These are phyloP conservation scores for Talaromyces thailandensis DNA, from an alignment of 495 filamentous ascomycete species.

Conservation along the genomic window DNA sequence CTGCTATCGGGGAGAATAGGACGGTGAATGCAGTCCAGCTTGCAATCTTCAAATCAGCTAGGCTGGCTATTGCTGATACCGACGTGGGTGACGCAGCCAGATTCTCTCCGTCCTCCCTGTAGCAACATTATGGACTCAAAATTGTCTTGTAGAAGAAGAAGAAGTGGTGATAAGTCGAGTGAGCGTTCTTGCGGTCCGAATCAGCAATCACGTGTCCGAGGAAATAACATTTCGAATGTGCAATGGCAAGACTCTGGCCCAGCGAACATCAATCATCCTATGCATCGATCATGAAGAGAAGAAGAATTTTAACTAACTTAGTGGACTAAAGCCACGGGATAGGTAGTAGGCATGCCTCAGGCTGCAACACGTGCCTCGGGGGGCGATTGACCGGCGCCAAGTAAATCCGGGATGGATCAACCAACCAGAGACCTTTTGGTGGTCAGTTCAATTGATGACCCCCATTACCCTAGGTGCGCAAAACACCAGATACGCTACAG, in stretches of 20 bases:
- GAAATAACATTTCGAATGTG: too few relatives aligned
- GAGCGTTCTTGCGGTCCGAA: too few relatives aligned
- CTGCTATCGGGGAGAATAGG: background rate
- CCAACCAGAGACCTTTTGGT: conserved; percentile 19
- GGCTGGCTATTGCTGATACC: background rate
- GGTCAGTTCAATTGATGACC: conserved; percentile 20
- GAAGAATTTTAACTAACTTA: too few relatives aligned
- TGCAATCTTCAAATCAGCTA: background rate
- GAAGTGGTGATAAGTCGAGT: background rate
- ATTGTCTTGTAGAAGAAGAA: background rate
- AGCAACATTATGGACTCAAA: background rate
- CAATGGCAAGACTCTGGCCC: too few relatives aligned
- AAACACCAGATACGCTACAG: background rate
- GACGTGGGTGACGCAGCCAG: background rate
- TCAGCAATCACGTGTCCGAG: too few relatives aligned
- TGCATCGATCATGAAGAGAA: too few relatives aligned
- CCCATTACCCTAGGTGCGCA: background rate
- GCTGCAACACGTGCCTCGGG: conserved; percentile 7
- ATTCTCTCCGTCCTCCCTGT: background rate
- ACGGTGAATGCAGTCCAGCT: background rate
- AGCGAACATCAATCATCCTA: too few relatives aligned
- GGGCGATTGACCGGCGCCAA: conserved; percentile 15
- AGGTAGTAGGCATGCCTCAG: background rate
- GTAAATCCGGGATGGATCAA: conserved; percentile 24
- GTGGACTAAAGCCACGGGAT: too few relatives aligned